Evolutionary conservation across 768 basidiomycete species (phyloP).

Genomic region (Pleurotus platypus): DNA sequence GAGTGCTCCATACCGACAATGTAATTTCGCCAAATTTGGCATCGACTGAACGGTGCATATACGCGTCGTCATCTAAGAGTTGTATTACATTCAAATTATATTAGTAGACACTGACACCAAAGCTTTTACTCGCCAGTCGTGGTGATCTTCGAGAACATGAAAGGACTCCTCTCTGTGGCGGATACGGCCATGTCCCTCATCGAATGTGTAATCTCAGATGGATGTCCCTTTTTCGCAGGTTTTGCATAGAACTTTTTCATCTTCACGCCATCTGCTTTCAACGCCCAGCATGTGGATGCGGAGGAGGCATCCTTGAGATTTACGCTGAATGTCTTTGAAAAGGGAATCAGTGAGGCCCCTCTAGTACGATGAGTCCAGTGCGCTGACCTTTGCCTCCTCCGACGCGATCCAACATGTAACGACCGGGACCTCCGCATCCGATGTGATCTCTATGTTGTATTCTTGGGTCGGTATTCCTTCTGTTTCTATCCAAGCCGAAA

Average conservation of each 20-base stretch:
- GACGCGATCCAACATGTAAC: conserved; percentile 27
- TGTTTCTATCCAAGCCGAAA: conserved; percentile 11
- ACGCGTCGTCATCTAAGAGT: conserved; percentile 11
- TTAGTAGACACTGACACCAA: not conserved
- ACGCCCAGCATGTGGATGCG: too few relatives aligned
- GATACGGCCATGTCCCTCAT: not conserved
- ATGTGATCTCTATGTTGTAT: conserved; percentile 13
- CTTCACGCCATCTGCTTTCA: too few relatives aligned
- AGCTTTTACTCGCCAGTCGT: conserved; percentile 1
- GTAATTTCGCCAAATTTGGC: conserved; percentile 9
- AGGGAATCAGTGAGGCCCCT: not conserved
- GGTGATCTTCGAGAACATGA: conserved; percentile 8
- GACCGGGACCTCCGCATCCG: conserved; percentile 9
- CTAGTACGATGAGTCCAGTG: not conserved
- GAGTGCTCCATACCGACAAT: conserved; percentile 8
- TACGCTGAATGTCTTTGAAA: not conserved
- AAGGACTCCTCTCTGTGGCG: not conserved
- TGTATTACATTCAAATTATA: too few relatives aligned
- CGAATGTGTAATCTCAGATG: not conserved
- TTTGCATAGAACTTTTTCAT: too few relatives aligned
- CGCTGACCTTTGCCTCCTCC: conserved; percentile 19
- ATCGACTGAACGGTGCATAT: not conserved
- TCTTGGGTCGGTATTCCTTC: conserved; percentile 16
- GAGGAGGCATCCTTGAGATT: not conserved
- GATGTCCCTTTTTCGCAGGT: too few relatives aligned